A percentile compares a stretch with the other conserved stretches of the same genome.
Conservation (phyloP, 2,329 filamentous ascomycete species). For the Epichloe gansuensis region DNA sequence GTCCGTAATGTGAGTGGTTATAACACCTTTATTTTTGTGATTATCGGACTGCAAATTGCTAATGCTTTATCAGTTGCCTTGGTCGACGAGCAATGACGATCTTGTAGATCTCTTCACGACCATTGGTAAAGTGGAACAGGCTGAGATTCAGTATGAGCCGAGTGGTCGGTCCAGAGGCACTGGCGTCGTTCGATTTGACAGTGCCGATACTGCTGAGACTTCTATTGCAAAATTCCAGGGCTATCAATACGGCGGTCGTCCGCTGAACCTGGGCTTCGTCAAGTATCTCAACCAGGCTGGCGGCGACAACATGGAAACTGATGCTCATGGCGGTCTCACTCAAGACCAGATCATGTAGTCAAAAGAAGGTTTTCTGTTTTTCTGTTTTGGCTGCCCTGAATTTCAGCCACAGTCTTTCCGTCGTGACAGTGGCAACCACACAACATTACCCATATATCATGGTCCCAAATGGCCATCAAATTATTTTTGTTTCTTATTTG, state of each 20-base stretch:
- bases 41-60: slow-evolving; percentile 2
- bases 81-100: slow-evolving; percentile 98
- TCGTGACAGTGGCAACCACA: background rate
- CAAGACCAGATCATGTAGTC: slow-evolving; percentile 94
- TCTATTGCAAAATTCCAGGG: slow-evolving; percentile 95
- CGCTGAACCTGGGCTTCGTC: slow-evolving; percentile 84
- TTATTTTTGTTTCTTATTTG: slow-evolving; percentile 1
- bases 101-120: slow-evolving; percentile 93
- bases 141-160: slow-evolving; percentile 97
- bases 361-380: background rate
- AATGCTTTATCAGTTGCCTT: slow-evolving; percentile 56
- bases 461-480: background rate
- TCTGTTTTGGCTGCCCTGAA: background rate
- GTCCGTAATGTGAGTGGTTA: slow-evolving; percentile 76
- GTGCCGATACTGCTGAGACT: slow-evolving; percentile 71
- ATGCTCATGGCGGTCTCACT: slow-evolving; percentile 63
- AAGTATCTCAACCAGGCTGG: slow-evolving; percentile 68
- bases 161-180: slow-evolving; percentile 91
- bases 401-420: background rate
- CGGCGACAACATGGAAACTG: slow-evolving; percentile 69
- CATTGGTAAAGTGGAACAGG: slow-evolving; percentile 93
- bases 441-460: background rate
- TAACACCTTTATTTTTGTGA: too few species aligned
- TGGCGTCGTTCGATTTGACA: slow-evolving; percentile 92
- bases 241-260: slow-evolving; percentile 92